Evolutionary conservation across 2,329 filamentous ascomycete genomes (phyloP), one percentile per base, ranked within the genome.

Genomic region (Diaporthe vaccinii): DNA sequence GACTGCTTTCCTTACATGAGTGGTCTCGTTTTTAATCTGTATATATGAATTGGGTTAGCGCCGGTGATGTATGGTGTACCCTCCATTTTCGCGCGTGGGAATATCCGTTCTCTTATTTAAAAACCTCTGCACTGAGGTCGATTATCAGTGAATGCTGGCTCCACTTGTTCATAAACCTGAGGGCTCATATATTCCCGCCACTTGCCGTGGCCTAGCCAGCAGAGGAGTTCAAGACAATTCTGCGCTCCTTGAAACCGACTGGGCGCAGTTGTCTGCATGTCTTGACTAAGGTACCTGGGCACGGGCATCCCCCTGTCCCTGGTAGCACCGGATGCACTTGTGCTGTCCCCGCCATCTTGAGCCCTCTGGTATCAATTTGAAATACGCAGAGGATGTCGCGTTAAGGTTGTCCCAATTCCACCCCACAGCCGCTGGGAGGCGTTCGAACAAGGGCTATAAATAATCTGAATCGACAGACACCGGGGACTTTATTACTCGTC

Each of bases 241-340:
- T 25, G 22, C 28, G 28, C 62, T 51, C 62, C 65, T 68, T 68
- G 65, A 68, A 68, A 68, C 65, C 31, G 31, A 68, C 65, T 53
- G 14, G 65, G 46, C 46, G 65, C 65, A 53, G 46, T 53, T n/a
- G 22, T 68, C 65, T 68, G 65, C 65, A 41, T 39, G 65, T 53
- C 65, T 68, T 68, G 65, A 53, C 65, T 68, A 68, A 68, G 65
- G 31, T 8, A 28, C 46, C 9, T 22, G 46, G 65, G 31, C 4
- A 28, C 22, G 15, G 31, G 46, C 31, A 34, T 31, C 15, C 49
- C 65, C 65, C 65, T 53, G 46, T 22, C 22, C 39, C 46, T 17
- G 7, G 4, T 8, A 39, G 34, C 14, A 39, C 14, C n/a, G 31
- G 46, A 39, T 22, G 46, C 12, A 34, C 31, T 25, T 36, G 3